Conservation (phyloP, 2,329 filamentous ascomycete genomes). For the Aspergillus clavatus region DNA sequence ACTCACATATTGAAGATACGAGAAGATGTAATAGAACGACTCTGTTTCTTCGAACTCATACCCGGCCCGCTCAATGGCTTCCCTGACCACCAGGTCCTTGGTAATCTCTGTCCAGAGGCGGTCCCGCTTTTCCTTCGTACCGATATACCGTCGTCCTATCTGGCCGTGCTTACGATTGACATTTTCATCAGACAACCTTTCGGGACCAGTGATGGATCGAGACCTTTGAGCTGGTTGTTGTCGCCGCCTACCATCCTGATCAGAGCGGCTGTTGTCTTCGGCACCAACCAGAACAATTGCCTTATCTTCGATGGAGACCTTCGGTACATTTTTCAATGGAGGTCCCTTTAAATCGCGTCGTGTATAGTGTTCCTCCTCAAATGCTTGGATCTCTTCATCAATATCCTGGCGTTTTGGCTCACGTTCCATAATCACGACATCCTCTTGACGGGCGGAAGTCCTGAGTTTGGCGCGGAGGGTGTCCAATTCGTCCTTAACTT, state of each 20-base stretch:
- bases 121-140: slow-evolving; percentile 39
- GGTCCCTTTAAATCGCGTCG: slow-evolving; percentile 63
- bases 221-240: slow-evolving; percentile 70
- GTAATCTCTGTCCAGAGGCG: slow-evolving; percentile 97
- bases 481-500: slow-evolving; percentile 19
- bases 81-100: slow-evolving; percentile 79
- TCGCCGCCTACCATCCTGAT: slow-evolving; percentile 72
- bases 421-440: slow-evolving; percentile 18
- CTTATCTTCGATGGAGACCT: slow-evolving; percentile 67
- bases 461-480: slow-evolving; percentile 25
- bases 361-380: slow-evolving; percentile 57
- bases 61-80: slow-evolving; percentile 77
- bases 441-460: slow-evolving; percentile 24
- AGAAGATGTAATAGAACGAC: slow-evolving; percentile 85
- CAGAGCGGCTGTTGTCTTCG: slow-evolving; percentile 68
- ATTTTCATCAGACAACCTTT: slow-evolving; percentile 53
- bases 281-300: slow-evolving; percentile 78
- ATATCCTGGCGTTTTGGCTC: slow-evolving; percentile 6
- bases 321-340: slow-evolving; percentile 58
- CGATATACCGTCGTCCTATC: slow-evolving; percentile 43
- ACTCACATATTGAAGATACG: slow-evolving; percentile 83
- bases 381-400: slow-evolving; percentile 44
- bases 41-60: slow-evolving; percentile 91
- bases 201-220: slow-evolving; percentile 67
- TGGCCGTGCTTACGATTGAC: slow-evolving; percentile 40